phyloP scores from a whole-genome alignment of 2,329 filamentous ascomycete genomes.

The Colletotrichum sp. region DNA sequence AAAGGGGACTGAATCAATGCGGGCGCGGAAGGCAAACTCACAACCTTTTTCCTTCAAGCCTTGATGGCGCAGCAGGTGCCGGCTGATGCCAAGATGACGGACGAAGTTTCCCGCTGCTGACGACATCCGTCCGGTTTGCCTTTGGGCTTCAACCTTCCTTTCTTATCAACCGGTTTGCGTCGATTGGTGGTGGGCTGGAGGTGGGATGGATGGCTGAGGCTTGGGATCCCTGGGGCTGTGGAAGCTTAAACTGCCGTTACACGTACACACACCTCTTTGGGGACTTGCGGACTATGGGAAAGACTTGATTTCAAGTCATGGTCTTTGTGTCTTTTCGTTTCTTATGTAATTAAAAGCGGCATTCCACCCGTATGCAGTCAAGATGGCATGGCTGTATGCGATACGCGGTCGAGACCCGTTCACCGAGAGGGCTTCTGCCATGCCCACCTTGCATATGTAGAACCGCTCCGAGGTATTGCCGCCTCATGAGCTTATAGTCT shows the following conservation, averaged over 20 bases:
- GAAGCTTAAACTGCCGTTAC: neutral
- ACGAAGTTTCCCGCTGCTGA: neutral
- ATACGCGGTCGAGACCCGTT: neutral
- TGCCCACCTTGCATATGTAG: neutral
- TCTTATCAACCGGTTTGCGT: neutral
- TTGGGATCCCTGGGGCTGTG: neutral
- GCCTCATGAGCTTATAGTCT: neutral
- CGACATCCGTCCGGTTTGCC: neutral
- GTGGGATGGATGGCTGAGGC: neutral
- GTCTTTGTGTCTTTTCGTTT: neutral
- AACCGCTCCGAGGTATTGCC: neutral
- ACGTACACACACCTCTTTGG: neutral
- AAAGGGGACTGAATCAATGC: neutral
- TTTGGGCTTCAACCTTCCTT: neutral
- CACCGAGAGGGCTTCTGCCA: neutral
- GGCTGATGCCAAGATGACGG: neutral
- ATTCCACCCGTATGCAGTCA: neutral
- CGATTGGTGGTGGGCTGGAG: neutral
- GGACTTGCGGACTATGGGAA: neutral
- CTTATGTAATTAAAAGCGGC: neutral
- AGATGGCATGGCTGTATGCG: accelerated
- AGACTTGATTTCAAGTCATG: neutral
- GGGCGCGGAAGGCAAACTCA: neutral
- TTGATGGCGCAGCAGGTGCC: neutral
- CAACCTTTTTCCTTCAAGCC: neutral